Evolutionary conservation across 2,329 filamentous ascomycete genomes (phyloP).

Genomic region (Diaporthe australafricana): DNA sequence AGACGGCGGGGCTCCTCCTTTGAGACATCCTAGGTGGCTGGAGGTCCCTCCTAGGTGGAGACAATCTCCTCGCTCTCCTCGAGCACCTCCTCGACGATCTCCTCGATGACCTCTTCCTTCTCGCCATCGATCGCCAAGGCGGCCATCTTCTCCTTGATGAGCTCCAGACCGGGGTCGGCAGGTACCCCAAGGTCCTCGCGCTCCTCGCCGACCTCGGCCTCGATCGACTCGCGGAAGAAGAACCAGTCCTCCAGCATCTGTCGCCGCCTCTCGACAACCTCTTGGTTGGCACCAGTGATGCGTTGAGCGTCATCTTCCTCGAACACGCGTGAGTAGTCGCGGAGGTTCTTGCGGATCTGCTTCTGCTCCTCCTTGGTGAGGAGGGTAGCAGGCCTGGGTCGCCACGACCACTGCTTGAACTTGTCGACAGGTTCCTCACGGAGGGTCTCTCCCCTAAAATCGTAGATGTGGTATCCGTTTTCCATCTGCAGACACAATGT

Average conservation of each 20-base stretch:
- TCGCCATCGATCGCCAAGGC: slow-evolving; percentile 69
- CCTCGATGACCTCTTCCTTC: slow-evolving; percentile 85
- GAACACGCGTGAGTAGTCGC: slow-evolving; percentile 94
- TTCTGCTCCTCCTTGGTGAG: slow-evolving; percentile 98
- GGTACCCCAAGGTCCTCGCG: slow-evolving; percentile 75
- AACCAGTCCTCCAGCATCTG: slow-evolving; percentile 89
- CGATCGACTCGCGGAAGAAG: slow-evolving; percentile 81
- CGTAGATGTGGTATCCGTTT: slow-evolving; percentile 98
- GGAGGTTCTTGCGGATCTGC: slow-evolving; percentile 96
- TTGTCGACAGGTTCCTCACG: slow-evolving; percentile 94
- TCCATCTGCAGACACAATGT: slow-evolving; percentile 77
- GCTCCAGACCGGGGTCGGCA: slow-evolving; percentile 71
- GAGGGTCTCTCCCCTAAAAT: slow-evolving; percentile 90
- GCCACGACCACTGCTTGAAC: slow-evolving; percentile 98
- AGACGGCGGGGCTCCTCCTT: background rate
- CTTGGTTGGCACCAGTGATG: slow-evolving; percentile 92
- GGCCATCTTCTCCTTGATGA: slow-evolving; percentile 67
- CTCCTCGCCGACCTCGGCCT: slow-evolving; percentile 79
- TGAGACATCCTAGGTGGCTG: background rate
- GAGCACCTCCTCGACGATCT: slow-evolving; percentile 85
- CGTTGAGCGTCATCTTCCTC: slow-evolving; percentile 96
- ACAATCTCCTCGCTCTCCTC: slow-evolving; percentile 87
- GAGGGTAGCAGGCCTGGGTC: slow-evolving; percentile 89
- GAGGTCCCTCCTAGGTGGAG: slow-evolving; percentile 33
- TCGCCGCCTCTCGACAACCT: slow-evolving; percentile 89